Conservation (phyloP, 805 yeast genomes). For the Metschnikowia corniflorae region DNA sequence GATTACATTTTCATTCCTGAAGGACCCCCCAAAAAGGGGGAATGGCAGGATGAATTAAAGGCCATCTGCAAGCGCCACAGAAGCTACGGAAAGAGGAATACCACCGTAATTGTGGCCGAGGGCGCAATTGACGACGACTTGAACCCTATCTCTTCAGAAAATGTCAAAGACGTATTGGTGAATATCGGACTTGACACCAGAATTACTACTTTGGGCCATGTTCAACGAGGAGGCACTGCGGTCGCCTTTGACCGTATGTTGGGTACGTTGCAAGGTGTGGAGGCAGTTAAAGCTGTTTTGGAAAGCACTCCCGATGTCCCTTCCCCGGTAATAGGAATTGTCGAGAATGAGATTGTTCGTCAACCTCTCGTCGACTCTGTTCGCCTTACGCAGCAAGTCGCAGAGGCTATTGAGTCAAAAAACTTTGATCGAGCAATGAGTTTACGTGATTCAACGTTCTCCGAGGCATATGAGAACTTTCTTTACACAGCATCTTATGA, state of each 20-base stretch:
- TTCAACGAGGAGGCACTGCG: slow-evolving; percentile 98
- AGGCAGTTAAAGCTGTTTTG: slow-evolving; percentile 90
- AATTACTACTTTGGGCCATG: slow-evolving; percentile 94
- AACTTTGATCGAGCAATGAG: slow-evolving; percentile 86
- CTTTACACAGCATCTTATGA: slow-evolving; percentile 63
- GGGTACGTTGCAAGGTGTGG: slow-evolving; percentile 96
- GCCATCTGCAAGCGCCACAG: slow-evolving; percentile 76
- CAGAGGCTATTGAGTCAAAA: slow-evolving; percentile 73
- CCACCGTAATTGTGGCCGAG: slow-evolving; percentile 96
- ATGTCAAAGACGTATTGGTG: slow-evolving; percentile 78
- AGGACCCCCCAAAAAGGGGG: slow-evolving; percentile 69
- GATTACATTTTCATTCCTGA: slow-evolving; percentile 95
- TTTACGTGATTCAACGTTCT: slow-evolving; percentile 83
- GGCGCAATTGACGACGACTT: slow-evolving; percentile 88
- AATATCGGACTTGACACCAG: slow-evolving; percentile 90
- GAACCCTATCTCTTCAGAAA: slow-evolving; percentile 73
- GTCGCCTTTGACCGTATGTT: slow-evolving; percentile 89
- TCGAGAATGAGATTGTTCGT: slow-evolving; percentile 82
- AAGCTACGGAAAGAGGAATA: slow-evolving; percentile 83
- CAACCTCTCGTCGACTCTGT: slow-evolving; percentile 90
- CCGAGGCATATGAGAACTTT: slow-evolving; percentile 49
- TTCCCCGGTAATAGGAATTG: slow-evolving; percentile 89
- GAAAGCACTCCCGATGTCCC: slow-evolving; percentile 87
- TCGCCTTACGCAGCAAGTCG: slow-evolving; percentile 80
- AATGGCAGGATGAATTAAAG: slow-evolving; percentile 81